phyloP scores from a whole-genome alignment of 73 alveolate species.

The Stentor coeruleus region DNA sequence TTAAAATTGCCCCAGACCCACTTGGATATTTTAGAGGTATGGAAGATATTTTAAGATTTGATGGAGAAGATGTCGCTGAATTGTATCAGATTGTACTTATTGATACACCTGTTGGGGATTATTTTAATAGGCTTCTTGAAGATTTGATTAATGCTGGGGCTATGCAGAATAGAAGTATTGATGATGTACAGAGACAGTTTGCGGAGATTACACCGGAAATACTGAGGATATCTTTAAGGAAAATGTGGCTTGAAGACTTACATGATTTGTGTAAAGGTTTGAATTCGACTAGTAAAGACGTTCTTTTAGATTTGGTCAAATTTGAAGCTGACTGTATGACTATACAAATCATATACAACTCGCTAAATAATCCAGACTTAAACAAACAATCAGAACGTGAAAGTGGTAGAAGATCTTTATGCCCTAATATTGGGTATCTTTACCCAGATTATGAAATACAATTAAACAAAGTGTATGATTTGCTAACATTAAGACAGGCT shows the following conservation, averaged over 20 bases:
- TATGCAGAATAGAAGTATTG: slow-evolving; percentile 50
- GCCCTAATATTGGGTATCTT: slow-evolving; percentile 86
- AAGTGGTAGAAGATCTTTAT: slow-evolving; percentile 84
- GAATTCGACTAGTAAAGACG: slow-evolving; percentile 70
- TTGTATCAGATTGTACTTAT: slow-evolving; percentile 94
- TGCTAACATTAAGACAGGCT: slow-evolving; percentile 85
- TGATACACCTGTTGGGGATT: slow-evolving; percentile 96
- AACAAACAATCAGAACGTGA: slow-evolving; percentile 76
- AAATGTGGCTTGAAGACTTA: slow-evolving; percentile 97
- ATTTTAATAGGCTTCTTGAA: slow-evolving; percentile 92
- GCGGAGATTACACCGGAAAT: slow-evolving; percentile 76
- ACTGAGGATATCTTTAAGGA: slow-evolving; percentile 79
- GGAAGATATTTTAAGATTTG: slow-evolving; percentile 88
- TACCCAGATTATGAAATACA: slow-evolving; percentile 89
- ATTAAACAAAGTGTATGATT: slow-evolving; percentile 69
- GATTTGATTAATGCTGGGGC: slow-evolving; percentile 67
- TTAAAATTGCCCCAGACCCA: slow-evolving; percentile 86
- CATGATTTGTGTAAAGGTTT: slow-evolving; percentile 81
- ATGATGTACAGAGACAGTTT: slow-evolving; percentile 40
- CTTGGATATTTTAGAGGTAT: slow-evolving; percentile 98
- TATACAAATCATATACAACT: slow-evolving; percentile 90
- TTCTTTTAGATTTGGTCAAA: slow-evolving; percentile 84
- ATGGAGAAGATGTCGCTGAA: slow-evolving; percentile 91
- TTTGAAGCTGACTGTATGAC: slow-evolving; percentile 97
- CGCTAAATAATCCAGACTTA: slow-evolving; percentile 71